Base-by-base conservation (phyloP, 257 asterid genomes). In the Thymus mandschuricus region DNA sequence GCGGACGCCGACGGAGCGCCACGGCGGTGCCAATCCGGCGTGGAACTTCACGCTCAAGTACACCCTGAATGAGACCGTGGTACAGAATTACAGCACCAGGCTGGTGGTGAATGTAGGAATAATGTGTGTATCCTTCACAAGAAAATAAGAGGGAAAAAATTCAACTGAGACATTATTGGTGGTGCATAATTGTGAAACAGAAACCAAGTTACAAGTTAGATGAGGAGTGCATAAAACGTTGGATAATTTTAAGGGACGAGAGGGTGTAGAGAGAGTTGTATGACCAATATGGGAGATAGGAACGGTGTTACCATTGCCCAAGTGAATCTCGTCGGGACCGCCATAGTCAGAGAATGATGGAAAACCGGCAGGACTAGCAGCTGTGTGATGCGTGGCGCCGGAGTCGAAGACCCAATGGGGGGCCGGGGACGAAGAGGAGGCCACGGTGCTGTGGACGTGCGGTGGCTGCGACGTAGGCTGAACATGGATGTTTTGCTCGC, bases 11-110 rank as follows among this genome's bases (percentile, higher is more conserved):
- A 77, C 77, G 8, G 92, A 87, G 76, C 69, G 66, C 49, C 83
- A 85, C 61, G 87, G 94, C 2, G 85, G 63, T 62, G 67, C 64
- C n/a, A 87, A 89, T 40, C 96, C 96, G 38, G 94, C 94, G 0
- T 89, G 96, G 96, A 87, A 89, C 60, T 81, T 63, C 80, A 84
- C 82, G 6, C 38, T 84, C 57, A 86, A 70, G 73, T 82, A 72
- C 82, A 74, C 74, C 38, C 65, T 89, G 50, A 61, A 52, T 0
- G 94, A 87, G 72, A 51, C 80, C 0, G 66, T 70, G 88, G 70
- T 89, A 2, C 80, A 76, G 1, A 75, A 85, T 60, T 80, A 58
- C 66, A 76, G 68, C 76, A 68, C 81, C 6, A 77, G 76, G 85
- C 75, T 88, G 8, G 91, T 86, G 1, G 77, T 88, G 64, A 85